phyloP scores from a whole-genome alignment of 306 rosid species.

The Geum urbanum region DNA sequence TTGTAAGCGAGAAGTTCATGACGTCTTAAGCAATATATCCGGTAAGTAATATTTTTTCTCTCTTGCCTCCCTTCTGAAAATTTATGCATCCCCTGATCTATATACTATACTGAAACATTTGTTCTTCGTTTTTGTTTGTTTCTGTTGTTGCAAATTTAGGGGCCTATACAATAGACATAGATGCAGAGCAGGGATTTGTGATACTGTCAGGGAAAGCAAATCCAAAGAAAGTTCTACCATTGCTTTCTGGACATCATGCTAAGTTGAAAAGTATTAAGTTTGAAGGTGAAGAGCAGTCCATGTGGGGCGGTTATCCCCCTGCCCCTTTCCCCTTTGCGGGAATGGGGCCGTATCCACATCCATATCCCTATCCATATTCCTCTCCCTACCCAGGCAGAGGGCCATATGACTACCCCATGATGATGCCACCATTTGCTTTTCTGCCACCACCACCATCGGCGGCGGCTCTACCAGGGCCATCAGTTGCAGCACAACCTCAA shows the following conservation, averaged over 20 bases:
- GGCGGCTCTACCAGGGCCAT: not conserved
- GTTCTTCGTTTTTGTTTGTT: not conserved
- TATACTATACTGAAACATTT: not conserved
- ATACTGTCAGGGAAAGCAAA: conserved; percentile 38
- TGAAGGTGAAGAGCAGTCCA: conserved; percentile 37
- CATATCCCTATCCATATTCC: conserved; percentile 13
- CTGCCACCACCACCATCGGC: not conserved
- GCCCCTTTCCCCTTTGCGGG: not conserved
- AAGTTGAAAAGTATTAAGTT: conserved; percentile 30
- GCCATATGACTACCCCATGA: conserved; percentile 17
- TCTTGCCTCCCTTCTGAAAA: not conserved
- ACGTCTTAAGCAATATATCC: conserved; percentile 26
- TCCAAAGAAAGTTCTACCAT: conserved; percentile 28
- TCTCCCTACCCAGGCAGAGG: not conserved
- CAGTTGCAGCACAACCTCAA: conserved; percentile 3
- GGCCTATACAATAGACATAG: conserved; percentile 25
- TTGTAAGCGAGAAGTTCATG: conserved; percentile 36
- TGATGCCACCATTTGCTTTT: not conserved
- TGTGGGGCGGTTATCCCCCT: conserved; percentile 2
- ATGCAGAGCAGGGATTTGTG: conserved; percentile 33
- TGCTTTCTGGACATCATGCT: conserved; percentile 38
- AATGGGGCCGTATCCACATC: conserved; percentile 1
- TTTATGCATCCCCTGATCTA: not conserved
- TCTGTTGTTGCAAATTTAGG: conserved; percentile 19
- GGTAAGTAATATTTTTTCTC: conserved; percentile 29